Percentiles rank a stretch among this genome's conserved stretches.
phyloP scores from a whole-genome alignment of 345 rosid genomes.

The Raphanus raphanistrum region DNA sequence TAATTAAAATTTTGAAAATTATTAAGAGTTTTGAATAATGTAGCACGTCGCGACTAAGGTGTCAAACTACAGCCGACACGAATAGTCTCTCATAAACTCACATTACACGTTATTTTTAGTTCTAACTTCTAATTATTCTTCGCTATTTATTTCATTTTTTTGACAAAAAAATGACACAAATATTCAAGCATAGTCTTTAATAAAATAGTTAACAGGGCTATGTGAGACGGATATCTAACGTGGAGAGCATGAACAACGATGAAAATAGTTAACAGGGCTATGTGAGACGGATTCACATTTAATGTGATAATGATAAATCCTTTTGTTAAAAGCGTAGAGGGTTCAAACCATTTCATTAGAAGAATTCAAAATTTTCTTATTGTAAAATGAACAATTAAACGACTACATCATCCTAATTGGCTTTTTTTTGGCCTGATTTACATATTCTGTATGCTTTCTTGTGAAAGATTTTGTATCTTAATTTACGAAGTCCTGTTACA shows the following conservation, averaged over 20 bases:
- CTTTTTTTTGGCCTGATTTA: no score
- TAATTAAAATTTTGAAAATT: background rate
- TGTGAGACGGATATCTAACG: background rate
- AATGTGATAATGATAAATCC: no score
- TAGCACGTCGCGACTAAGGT: conserved; percentile 32
- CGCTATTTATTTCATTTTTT: background rate
- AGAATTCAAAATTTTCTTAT: no score
- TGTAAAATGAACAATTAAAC: no score
- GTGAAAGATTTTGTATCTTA: no score
- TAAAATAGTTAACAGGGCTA: background rate
- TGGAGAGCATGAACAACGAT: background rate
- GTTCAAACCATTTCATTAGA: no score
- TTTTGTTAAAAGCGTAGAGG: no score
- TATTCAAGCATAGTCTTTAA: background rate
- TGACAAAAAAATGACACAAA: background rate
- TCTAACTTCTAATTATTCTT: background rate
- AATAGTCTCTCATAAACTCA: background rate
- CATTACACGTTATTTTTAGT: background rate
- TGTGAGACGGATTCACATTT: background rate
- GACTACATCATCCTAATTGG: no score
- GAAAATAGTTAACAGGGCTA: background rate
- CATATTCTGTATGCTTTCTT: no score
- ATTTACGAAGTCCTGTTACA: no score
- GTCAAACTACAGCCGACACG: conserved; percentile 35
- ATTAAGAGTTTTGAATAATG: conserved; percentile 8